Evolutionary conservation across 139 green algal species (phyloP).

Genomic region (Chlorella sp.): DNA sequence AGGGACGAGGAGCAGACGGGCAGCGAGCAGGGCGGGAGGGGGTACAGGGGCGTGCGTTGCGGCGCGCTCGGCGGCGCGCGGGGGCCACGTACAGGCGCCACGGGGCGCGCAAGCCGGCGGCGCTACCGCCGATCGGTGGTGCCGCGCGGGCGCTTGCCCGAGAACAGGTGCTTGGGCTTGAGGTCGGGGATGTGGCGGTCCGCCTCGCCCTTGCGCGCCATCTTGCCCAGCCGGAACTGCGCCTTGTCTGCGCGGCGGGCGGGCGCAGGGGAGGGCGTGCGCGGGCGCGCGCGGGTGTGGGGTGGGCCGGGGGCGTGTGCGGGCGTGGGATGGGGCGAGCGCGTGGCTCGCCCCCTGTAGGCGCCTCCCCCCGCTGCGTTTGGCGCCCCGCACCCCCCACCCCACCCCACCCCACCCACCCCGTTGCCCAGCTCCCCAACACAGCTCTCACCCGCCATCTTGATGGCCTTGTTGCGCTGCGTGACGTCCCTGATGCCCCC

Average conservation of each 20-base stretch:
- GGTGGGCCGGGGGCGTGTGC: neutral
- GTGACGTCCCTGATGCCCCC: conserved; percentile 80
- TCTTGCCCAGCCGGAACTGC: conserved; percentile 75
- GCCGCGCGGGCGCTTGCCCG: conserved; percentile 81
- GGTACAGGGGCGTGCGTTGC: too few species aligned
- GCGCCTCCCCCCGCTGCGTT: too few species aligned
- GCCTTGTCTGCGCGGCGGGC: conserved; percentile 60
- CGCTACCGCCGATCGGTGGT: conserved; percentile 80
- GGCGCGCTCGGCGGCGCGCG: too few species aligned
- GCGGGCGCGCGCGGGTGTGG: neutral
- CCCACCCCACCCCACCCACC: neutral
- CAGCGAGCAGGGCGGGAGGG: too few species aligned
- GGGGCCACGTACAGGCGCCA: too few species aligned
- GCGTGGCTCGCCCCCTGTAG: too few species aligned
- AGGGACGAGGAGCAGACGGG: too few species aligned
- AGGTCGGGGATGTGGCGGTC: conserved; percentile 76
- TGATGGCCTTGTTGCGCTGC: conserved; percentile 85
- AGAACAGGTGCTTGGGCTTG: conserved; percentile 98
- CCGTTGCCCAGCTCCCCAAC: neutral
- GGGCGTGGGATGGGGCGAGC: neutral
- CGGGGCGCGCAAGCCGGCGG: too few species aligned
- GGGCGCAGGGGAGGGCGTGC: neutral
- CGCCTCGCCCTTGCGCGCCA: conserved; percentile 61
- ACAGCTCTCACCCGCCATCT: conserved; percentile 58
- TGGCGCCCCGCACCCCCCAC: neutral